Evolutionary conservation across 495 filamentous ascomycete genomes (phyloP), one percentile per base, ranked within the genome.

Genomic region (Sordaria brevicollis): DNA sequence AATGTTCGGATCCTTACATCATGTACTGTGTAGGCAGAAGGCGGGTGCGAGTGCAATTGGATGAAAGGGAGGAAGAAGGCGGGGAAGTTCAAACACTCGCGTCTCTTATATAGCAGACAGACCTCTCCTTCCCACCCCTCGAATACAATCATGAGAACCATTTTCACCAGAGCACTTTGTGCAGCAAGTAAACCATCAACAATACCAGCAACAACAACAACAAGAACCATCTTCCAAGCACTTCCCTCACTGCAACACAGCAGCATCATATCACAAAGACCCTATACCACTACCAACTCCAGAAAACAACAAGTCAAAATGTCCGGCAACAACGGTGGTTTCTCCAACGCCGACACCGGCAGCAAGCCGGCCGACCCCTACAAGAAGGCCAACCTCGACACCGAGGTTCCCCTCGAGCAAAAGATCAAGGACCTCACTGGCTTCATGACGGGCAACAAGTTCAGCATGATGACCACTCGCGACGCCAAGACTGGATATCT

Each of bases 381-480:
- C 85, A 93, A 87, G 75, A 76, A 83, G 67, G 89, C 90, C 81
- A 96, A 92, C 81, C 76, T 84, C 34, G 86, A 89, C 68, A 83
- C 77, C 9, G 81, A 92, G 11, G 82, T 86, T 0, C 82, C 87
- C 6, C 78, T 94, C 21, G 85, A 90, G 66, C 87, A 93, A 70
- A 97, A 96, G 83, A 86, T 97, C 65, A 87, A 92, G 68, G 92
- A 91, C 68, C 84, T 97, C 17, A 77, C 81, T 70, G 76, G 82
- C 5, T 95, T 97, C 82, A 84, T 92, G 74, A 80, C 85, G 7
- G 79, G 83, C 39, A 83, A 85, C 80, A 95, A 95, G 79, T 97
- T 93, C 78, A 91, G 93, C 79, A 87, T 91, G 81, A 89, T 91
- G 76, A 89, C 89, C 25, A 91, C 89, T 13, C 83, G 86, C 31